Conservation (phyloP, 345 rosid species). For the Gossypium stocksii region DNA sequence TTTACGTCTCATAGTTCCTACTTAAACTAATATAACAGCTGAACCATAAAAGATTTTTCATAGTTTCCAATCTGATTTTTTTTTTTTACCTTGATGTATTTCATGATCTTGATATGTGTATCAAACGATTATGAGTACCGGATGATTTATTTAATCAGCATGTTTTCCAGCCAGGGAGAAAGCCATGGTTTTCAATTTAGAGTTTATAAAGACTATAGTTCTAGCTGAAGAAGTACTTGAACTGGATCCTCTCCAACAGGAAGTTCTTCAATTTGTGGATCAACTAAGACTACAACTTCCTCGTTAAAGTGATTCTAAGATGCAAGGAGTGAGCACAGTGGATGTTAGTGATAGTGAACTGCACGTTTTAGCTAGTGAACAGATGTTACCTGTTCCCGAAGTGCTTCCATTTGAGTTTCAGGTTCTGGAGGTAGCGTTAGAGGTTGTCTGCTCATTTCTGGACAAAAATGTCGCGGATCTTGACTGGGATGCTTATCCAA, state of each 20-base stretch:
- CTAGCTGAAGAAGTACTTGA: constrained; percentile 62
- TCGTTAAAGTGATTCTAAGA: constrained; percentile 33
- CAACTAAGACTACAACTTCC: constrained; percentile 60
- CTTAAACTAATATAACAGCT: no score
- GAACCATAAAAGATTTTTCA: background rate
- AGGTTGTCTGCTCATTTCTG: constrained; percentile 66
- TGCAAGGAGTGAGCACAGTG: constrained; percentile 29
- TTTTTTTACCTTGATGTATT: background rate
- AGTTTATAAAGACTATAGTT: constrained; percentile 65
- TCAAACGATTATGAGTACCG: background rate
- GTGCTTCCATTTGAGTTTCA: constrained; percentile 92
- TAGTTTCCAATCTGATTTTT: background rate
- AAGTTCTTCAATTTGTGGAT: constrained; percentile 63
- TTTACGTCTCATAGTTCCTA: no score
- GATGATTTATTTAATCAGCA: background rate
- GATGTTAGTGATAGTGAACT: constrained; percentile 35
- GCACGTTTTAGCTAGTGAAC: constrained; percentile 38
- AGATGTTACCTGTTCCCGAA: constrained; percentile 35
- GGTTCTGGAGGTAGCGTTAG: constrained; percentile 91
- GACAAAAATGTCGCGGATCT: constrained; percentile 63
- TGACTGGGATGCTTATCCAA: constrained; percentile 80
- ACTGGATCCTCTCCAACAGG: constrained; percentile 58
- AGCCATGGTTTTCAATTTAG: constrained; percentile 70
- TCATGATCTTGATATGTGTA: background rate
- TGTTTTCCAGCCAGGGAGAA: constrained; percentile 52